Conservation (phyloP, 2,329 filamentous ascomycete genomes). For the Penicillium sp. region DNA sequence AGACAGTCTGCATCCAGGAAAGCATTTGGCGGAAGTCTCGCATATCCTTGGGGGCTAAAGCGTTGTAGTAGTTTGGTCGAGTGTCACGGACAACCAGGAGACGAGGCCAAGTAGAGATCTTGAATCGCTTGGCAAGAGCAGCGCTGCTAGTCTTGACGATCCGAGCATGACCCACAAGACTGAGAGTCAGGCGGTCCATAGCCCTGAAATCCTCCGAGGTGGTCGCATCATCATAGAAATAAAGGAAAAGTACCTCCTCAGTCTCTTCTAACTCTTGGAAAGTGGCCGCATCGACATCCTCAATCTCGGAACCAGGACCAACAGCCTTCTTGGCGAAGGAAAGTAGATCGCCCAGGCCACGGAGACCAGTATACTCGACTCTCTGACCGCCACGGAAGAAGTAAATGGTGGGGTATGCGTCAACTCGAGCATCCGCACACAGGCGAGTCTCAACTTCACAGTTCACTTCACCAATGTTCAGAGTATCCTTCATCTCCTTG, state of each 20-base stretch:
- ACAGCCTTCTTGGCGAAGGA: constrained; percentile 85
- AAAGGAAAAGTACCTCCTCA: constrained; percentile 94
- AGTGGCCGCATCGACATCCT: constrained; percentile 74
- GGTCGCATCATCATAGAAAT: constrained; percentile 96
- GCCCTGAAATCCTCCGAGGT: constrained; percentile 89
- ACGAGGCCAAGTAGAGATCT: constrained; percentile 96
- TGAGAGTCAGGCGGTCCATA: constrained; percentile 82
- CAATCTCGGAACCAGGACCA: constrained; percentile 73
- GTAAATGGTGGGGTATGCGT: constrained; percentile 82
- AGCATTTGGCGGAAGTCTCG: constrained; percentile 80
- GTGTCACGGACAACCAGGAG: constrained; percentile 87
- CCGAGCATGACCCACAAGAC: constrained; percentile 86
- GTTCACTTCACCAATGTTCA: constrained; percentile 96
- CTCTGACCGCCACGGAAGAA: constrained; percentile 92
- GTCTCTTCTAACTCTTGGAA: constrained; percentile 87
- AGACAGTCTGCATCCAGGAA: constrained; percentile 93
- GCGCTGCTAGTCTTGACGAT: constrained; percentile 88
- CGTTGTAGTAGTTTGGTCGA: constrained; percentile 85
- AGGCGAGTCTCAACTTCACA: constrained; percentile 82
- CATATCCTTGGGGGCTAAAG: constrained; percentile 87
- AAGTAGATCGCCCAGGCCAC: constrained; percentile 87
- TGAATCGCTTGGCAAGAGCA: constrained; percentile 77
- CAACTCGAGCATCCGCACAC: constrained; percentile 86
- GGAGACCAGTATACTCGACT: constrained; percentile 88
- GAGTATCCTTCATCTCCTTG: constrained; percentile 83